phyloP scores from a whole-genome alignment of 129 eudicot species.

The Lonicera japonica region DNA sequence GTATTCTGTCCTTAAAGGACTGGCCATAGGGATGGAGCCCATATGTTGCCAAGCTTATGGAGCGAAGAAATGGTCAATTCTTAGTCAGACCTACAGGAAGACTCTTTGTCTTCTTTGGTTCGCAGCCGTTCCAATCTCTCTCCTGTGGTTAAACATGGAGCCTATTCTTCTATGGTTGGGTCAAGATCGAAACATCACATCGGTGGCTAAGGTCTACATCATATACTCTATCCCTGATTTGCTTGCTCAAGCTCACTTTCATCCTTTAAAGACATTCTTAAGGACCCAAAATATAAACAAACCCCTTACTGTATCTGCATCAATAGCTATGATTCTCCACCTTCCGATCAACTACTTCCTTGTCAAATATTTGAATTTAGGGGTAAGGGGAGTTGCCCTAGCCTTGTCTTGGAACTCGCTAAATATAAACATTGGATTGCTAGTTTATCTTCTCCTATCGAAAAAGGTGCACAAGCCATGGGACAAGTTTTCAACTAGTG shows the following conservation, averaged over 20 bases:
- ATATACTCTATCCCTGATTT: conserved; percentile 23
- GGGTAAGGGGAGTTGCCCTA: conserved; percentile 28
- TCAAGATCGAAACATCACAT: conserved; percentile 14
- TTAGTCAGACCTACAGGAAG: conserved; percentile 23
- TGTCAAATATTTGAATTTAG: conserved; percentile 18
- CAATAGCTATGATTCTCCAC: conserved; percentile 22
- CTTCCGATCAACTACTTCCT: conserved; percentile 24
- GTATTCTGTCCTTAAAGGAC: conserved; percentile 37
- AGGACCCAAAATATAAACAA: conserved; percentile 28
- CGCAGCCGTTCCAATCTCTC: conserved; percentile 33
- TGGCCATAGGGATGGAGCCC: conserved; percentile 47
- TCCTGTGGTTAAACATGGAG: conserved; percentile 35
- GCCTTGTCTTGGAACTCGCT: conserved; percentile 21
- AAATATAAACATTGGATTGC: conserved; percentile 21
- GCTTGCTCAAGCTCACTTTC: conserved; percentile 21
- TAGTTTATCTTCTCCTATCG: conserved; percentile 18
- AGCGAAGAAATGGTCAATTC: conserved; percentile 24
- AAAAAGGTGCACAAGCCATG: conserved; percentile 21
- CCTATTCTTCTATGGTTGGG: conserved; percentile 30
- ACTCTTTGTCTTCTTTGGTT: conserved; percentile 26
- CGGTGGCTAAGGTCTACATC: conserved; percentile 23
- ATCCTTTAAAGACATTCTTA: conserved; percentile 21
- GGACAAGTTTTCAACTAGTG: conserved; percentile 2
- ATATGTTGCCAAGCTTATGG: conserved; percentile 49
- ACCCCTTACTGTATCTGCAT: conserved; percentile 17